Evolutionary conservation across 257 asterid genomes (phyloP).

Genomic region (Solanum appendiculatum): DNA sequence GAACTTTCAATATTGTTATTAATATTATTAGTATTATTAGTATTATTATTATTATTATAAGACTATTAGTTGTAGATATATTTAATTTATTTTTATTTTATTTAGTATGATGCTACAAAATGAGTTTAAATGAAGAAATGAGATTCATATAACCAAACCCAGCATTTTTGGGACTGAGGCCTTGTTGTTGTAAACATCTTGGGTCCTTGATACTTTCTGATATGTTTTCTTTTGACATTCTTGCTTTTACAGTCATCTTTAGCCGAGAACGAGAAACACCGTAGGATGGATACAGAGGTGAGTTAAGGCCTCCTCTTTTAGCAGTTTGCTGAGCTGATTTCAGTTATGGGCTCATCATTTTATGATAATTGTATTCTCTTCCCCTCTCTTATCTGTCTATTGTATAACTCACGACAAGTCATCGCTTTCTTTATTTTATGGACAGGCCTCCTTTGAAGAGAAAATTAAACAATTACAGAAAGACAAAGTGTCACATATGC

Average conservation of each 20-base stretch:
- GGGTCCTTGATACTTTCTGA: not conserved
- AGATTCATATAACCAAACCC: not conserved
- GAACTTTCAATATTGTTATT: not conserved
- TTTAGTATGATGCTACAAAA: not conserved
- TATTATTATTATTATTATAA: not conserved
- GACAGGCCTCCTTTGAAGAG: slow-evolving; percentile 34
- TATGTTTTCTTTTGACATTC: not conserved
- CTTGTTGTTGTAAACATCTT: not conserved
- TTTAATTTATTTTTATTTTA: not conserved
- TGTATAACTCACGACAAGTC: not conserved
- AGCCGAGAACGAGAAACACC: slow-evolving; percentile 24
- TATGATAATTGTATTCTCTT: not conserved
- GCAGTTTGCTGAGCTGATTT: not conserved
- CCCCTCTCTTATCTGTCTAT: not conserved
- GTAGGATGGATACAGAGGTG: slow-evolving; percentile 43
- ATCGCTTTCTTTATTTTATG: slow-evolving; percentile 18
- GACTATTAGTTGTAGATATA: not conserved
- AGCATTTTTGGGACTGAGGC: not conserved
- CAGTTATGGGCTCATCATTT: not conserved
- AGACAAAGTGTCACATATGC: slow-evolving; percentile 32
- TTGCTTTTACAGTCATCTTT: slow-evolving; percentile 16
- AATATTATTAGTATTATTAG: not conserved
- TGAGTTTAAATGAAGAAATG: not conserved
- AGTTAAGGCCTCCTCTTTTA: slow-evolving; percentile 1
- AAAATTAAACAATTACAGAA: slow-evolving; percentile 30